These are phyloP conservation scores for Lineolata rhizophorae DNA, from an alignment of 495 filamentous ascomycete genomes.

Conservation along the genomic window DNA sequence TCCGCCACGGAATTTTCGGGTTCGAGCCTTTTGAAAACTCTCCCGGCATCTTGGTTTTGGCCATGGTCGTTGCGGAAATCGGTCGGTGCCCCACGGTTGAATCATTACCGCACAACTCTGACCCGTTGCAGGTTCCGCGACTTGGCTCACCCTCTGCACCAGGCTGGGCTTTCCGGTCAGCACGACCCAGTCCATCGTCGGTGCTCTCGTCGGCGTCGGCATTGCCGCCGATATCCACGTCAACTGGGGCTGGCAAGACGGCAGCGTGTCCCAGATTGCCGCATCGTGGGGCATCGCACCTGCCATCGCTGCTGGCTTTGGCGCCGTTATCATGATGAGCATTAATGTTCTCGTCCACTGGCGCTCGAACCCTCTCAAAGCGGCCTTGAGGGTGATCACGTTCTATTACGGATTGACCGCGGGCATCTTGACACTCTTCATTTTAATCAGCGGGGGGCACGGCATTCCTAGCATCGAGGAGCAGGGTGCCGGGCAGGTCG, in stretches of 20 bases:
- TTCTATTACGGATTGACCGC: constrained; percentile 33
- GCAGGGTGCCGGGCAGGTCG: constrained; percentile 27
- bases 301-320: constrained; percentile 32
- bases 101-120: too few species aligned
- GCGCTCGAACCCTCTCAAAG: constrained; percentile 31
- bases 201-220: constrained; percentile 19
- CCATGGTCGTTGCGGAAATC: constrained; percentile 36
- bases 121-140: too few species aligned
- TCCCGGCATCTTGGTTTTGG: constrained; percentile 35
- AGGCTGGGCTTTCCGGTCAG: constrained; percentile 28
- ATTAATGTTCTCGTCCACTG: constrained; percentile 36
- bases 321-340: constrained; percentile 33
- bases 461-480: constrained; percentile 22
- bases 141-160: constrained; percentile 38
- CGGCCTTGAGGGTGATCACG: constrained; percentile 34
- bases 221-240: too few species aligned
- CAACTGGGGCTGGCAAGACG: constrained; percentile 39
- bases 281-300: constrained; percentile 39
- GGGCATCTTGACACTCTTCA: constrained; percentile 31
- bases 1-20: constrained; percentile 40
- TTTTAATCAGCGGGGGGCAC: constrained; percentile 34
- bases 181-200: constrained; percentile 18
- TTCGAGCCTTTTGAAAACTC: constrained; percentile 27
- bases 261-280: constrained; percentile 30
- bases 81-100: too few species aligned